A percentile compares a stretch with the other conserved stretches of the same genome.
Evolutionary conservation across 768 basidiomycete species (phyloP).

Genomic region (Suillus decipiens): DNA sequence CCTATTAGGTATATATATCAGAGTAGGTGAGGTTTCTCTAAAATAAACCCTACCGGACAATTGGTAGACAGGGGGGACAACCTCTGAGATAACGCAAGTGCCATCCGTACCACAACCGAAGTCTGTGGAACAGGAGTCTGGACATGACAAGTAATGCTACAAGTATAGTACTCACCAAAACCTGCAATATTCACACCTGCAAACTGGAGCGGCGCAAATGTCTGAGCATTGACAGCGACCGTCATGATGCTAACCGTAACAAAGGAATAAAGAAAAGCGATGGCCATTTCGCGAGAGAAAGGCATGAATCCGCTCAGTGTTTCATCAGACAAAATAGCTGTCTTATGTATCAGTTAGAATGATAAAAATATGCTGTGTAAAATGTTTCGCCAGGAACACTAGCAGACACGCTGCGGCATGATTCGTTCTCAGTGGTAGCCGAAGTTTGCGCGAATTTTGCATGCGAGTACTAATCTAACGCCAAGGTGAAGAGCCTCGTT

Average conservation of each 20-base stretch:
- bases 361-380: constrained; percentile 17
- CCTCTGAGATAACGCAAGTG: constrained; percentile 38
- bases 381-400: constrained; percentile 3
- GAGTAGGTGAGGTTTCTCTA: not conserved
- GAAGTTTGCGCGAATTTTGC: not conserved
- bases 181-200: constrained; percentile 56
- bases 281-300: constrained; percentile 17
- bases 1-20: constrained; percentile 7
- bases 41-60: constrained; percentile 37
- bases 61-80: constrained; percentile 47
- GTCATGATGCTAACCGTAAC: constrained; percentile 15
- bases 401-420: not conserved
- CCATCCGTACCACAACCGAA: constrained; percentile 53
- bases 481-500: not conserved
- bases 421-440: constrained; percentile 4
- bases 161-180: constrained; percentile 33
- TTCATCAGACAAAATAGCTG: not conserved
- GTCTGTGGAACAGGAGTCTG: constrained; percentile 22
- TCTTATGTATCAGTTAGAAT: constrained; percentile 17
- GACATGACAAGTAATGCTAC: not conserved
- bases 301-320: not conserved
- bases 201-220: constrained; percentile 31
- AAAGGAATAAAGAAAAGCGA: constrained; percentile 19
- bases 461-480: not conserved
- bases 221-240: constrained; percentile 22